Percentiles rank a stretch among this genome's conserved stretches.
Evolutionary conservation across 768 basidiomycete genomes (phyloP).

Genomic region (Cystobasidium ongulense): DNA sequence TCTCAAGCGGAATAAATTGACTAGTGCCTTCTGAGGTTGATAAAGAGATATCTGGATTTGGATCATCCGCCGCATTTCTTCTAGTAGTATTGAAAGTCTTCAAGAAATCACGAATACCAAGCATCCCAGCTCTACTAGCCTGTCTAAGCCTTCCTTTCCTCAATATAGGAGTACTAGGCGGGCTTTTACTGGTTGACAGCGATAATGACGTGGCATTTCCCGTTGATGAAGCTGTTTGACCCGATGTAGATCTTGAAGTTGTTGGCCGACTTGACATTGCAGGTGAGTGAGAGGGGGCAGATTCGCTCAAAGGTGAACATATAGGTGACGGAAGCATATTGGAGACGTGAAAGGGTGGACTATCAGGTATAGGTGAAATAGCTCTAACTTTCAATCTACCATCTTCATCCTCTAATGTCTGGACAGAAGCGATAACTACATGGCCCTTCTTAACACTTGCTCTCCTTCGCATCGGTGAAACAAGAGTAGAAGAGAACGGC

Average conservation of each 20-base stretch:
- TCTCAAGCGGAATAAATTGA: too few relatives aligned
- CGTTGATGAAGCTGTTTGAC: not conserved
- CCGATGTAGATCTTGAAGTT: not conserved
- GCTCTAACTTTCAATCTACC: not conserved
- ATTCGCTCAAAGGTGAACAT: not conserved
- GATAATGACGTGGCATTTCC: not conserved
- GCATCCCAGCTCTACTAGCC: slow-evolving; percentile 29
- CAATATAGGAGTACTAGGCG: not conserved
- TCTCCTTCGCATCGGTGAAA: not conserved
- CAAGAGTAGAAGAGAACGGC: too few relatives aligned
- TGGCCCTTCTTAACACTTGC: not conserved
- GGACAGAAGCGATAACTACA: not conserved
- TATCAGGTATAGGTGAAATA: not conserved
- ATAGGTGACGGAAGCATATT: not conserved
- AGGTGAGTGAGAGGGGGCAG: not conserved
- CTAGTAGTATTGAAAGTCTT: slow-evolving; percentile 14
- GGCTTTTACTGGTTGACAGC: not conserved
- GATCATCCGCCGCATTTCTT: not conserved
- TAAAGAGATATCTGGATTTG: too few relatives aligned
- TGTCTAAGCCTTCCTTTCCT: slow-evolving; percentile 15
- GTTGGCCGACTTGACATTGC: not conserved
- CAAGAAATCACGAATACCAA: slow-evolving; percentile 32
- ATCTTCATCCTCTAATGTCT: not conserved
- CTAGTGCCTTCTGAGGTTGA: too few relatives aligned
- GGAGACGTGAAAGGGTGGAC: not conserved